A percentile compares a stretch with the other conserved stretches of the same genome.
phyloP scores from a whole-genome alignment of 192 early-diverging fungal species.

The Backusella circina region DNA sequence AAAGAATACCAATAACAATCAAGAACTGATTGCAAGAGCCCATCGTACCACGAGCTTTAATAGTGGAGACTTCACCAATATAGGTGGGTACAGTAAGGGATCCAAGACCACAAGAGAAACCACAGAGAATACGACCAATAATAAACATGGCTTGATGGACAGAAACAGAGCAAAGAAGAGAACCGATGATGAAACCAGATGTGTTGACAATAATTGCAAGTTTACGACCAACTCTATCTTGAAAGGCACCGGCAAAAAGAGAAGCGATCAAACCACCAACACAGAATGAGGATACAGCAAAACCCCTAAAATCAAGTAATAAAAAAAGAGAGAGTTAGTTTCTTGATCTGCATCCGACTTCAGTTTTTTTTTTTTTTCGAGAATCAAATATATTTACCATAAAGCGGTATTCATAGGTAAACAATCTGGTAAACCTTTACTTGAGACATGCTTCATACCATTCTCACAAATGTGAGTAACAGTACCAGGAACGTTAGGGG shows the following conservation, averaged over 20 bases:
- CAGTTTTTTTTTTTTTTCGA: not conserved
- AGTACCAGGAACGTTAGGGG: slow-evolving; percentile 38
- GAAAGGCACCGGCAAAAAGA: slow-evolving; percentile 46
- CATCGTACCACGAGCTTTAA: slow-evolving; percentile 60
- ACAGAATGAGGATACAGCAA: slow-evolving; percentile 44
- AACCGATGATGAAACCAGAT: slow-evolving; percentile 61
- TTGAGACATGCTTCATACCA: slow-evolving; percentile 4
- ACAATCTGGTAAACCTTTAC: slow-evolving; percentile 23
- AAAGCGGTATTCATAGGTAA: slow-evolving; percentile 25
- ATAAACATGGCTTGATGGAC: slow-evolving; percentile 59
- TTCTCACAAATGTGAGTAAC: slow-evolving; percentile 28
- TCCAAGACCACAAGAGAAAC: slow-evolving; percentile 69
- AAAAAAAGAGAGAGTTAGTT: not conserved
- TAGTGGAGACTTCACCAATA: slow-evolving; percentile 76
- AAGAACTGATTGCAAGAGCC: slow-evolving; percentile 76
- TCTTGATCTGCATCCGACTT: not conserved
- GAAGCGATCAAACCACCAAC: slow-evolving; percentile 56
- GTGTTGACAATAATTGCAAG: slow-evolving; percentile 61
- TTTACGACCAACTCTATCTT: slow-evolving; percentile 41
- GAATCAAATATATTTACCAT: slow-evolving; percentile 5
- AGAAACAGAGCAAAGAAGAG: slow-evolving; percentile 59
- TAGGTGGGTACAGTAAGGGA: slow-evolving; percentile 58
- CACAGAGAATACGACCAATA: slow-evolving; percentile 69
- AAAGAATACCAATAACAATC: slow-evolving; percentile 75
- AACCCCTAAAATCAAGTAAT: slow-evolving; percentile 37